These are phyloP conservation scores for Stereocaulon alpinum DNA, from an alignment of 495 filamentous ascomycete species.

Conservation along the genomic window DNA sequence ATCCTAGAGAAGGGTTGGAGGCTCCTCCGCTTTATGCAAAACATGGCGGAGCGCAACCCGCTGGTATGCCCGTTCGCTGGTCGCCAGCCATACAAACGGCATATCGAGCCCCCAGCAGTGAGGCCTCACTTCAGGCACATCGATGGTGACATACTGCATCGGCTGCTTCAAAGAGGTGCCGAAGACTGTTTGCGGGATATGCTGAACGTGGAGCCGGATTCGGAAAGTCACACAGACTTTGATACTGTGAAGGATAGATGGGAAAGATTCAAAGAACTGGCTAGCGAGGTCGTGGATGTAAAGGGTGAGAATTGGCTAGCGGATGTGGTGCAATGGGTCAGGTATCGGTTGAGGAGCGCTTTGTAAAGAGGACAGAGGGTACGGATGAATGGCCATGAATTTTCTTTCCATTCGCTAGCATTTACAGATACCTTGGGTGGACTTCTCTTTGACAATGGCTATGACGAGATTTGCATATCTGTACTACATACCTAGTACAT, in stretches of 20 bases:
- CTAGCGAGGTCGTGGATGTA: slow-evolving; percentile 23
- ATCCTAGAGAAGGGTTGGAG: slow-evolving; percentile 44
- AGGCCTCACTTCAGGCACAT: slow-evolving; percentile 45
- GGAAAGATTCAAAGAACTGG: slow-evolving; percentile 27
- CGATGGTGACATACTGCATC: slow-evolving; percentile 54
- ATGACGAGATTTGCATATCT: too few species aligned
- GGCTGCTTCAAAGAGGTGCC: slow-evolving; percentile 39
- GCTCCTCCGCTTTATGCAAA: slow-evolving; percentile 54
- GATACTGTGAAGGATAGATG: slow-evolving; percentile 16
- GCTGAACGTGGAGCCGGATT: slow-evolving; percentile 24
- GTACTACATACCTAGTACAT: not conserved
- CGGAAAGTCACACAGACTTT: slow-evolving; percentile 16
- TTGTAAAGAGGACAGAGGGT: not conserved
- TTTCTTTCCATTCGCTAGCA: not conserved
- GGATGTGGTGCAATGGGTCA: slow-evolving; percentile 29
- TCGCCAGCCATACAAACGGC: slow-evolving; percentile 19
- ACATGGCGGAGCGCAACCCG: slow-evolving; percentile 39
- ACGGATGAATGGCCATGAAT: not conserved
- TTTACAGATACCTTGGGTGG: not conserved
- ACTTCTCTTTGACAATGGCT: too few species aligned
- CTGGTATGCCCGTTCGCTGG: slow-evolving; percentile 32
- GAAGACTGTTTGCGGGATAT: slow-evolving; percentile 35
- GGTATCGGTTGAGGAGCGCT: slow-evolving; percentile 20
- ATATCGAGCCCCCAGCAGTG: slow-evolving; percentile 27
- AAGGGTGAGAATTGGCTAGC: slow-evolving; percentile 19